Evolutionary conservation across 176 grass and related monocot genomes (phyloP), one percentile per base, ranked within the genome.

Genomic region (Oryza longistaminata): DNA sequence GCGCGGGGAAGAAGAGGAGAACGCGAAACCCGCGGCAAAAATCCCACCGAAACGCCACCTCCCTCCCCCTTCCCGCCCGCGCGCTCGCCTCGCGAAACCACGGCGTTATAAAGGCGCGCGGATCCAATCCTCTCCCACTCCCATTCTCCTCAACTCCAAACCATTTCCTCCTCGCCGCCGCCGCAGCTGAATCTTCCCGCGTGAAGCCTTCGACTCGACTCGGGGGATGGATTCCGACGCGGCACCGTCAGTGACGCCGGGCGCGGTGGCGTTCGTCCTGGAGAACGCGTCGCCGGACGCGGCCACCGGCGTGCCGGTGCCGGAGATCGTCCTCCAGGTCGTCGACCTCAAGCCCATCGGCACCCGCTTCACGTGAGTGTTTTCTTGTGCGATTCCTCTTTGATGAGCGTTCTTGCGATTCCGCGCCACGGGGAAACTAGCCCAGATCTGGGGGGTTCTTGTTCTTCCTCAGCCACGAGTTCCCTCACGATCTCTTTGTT

Each of bases 341-440:
- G 78, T 99, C 62, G 96, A 99, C 84, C 90, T 99, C 83, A 99
- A 90, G 77, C 66, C 93, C 66, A 87, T 99, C 34, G 93, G 93
- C 68, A 83, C 69, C 81, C 91, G 96, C 66, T 96, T 92, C 90
- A 92, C 83, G 96, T 99, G 24, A 83, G 90, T 27, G 39, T 31
- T 31, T 37, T 4, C 5, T 70, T 14, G 7, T 9, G 22, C 10
- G 1, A 52, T 21, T 7, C 14, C 62, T 34, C 69, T 31, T 31
- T 31, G 29, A 31, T 31, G 2, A 34, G 22, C 64, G 15, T 1
- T 1, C 35, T 37, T 26, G 11, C n/a, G 5, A 42, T 43, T 45
- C 33, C 11, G 2, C 1, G 11, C 19, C 5, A 1, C 16, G 13
- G 7, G 5, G 3, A 31, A 31, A 10, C 0, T 43, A 14, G 29